Evolutionary conservation across 208 protist species (phyloP).

Genomic region (Kentomonas sorsogonicus): DNA sequence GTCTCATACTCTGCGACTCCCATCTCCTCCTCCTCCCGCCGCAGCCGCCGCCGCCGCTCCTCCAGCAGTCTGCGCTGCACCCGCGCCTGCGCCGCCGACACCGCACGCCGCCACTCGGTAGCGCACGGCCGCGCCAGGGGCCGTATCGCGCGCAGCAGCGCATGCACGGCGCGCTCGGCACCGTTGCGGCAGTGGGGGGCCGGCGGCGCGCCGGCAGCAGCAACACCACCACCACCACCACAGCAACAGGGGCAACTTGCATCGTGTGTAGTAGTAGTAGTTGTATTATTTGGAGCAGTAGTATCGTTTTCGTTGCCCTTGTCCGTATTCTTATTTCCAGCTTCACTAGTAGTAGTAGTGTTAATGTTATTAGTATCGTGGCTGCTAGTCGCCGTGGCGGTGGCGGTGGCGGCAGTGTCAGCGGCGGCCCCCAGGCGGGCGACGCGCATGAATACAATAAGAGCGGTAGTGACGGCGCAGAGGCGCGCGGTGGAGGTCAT

Average conservation of each 20-base stretch:
- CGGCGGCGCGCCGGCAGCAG: no score
- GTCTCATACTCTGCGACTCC: no score
- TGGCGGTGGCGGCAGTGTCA: neutral
- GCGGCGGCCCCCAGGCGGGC: conserved; percentile 23
- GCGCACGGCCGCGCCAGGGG: conserved; percentile 30
- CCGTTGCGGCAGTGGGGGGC: no score
- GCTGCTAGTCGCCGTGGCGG: no score
- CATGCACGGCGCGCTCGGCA: conserved; percentile 18
- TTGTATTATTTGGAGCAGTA: no score
- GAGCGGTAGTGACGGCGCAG: conserved; percentile 63
- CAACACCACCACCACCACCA: no score
- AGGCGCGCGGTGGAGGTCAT: conserved; percentile 57
- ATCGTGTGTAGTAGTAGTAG: no score
- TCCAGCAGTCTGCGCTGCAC: neutral
- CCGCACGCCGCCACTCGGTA: conserved; percentile 28
- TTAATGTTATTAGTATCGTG: no score
- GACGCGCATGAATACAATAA: conserved; percentile 65
- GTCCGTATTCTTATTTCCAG: no score
- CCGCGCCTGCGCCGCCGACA: neutral
- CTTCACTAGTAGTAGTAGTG: no score
- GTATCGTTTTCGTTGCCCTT: no score
- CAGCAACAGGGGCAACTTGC: no score
- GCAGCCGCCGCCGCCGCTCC: neutral
- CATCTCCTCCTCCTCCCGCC: neutral
- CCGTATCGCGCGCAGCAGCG: conserved; percentile 25